phyloP scores from a whole-genome alignment of 2,329 filamentous ascomycete genomes.

The Fusarium newnesense region DNA sequence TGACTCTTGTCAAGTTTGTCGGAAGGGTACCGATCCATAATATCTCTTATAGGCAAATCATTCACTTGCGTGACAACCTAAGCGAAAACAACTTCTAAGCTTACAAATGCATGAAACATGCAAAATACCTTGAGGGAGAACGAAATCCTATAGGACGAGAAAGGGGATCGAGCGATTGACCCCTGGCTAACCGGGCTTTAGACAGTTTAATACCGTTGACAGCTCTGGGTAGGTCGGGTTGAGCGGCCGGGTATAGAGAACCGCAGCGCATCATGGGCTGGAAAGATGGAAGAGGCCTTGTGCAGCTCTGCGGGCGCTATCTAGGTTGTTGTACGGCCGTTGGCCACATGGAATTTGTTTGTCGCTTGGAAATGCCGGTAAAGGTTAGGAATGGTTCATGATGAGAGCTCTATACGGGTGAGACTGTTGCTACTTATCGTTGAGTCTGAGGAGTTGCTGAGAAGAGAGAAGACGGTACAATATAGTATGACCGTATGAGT shows the following conservation, averaged over 20 bases:
- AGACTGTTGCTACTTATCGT: not conserved
- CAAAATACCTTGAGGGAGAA: not conserved
- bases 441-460: not conserved
- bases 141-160: not conserved
- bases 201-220: not conserved
- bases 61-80: not conserved
- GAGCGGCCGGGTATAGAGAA: conserved; percentile 2
- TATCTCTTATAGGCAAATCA: not conserved
- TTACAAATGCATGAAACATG: conserved; percentile 7
- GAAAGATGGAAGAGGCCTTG: conserved; percentile 21
- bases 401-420: not conserved
- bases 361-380: not conserved
- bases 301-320: conserved; percentile 30
- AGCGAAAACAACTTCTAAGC: not conserved
- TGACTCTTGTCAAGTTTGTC: not conserved
- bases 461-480: not conserved
- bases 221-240: not conserved
- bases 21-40: not conserved
- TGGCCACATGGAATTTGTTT: not conserved
- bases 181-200: not conserved
- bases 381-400: conserved; percentile 3
- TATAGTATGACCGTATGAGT: not conserved
- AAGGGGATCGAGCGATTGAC: not conserved
- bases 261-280: conserved; percentile 1
- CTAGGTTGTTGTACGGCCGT: conserved; percentile 10